Conservation (phyloP, 2,329 filamentous ascomycete species). For the Chaetoscypha palmicola region DNA sequence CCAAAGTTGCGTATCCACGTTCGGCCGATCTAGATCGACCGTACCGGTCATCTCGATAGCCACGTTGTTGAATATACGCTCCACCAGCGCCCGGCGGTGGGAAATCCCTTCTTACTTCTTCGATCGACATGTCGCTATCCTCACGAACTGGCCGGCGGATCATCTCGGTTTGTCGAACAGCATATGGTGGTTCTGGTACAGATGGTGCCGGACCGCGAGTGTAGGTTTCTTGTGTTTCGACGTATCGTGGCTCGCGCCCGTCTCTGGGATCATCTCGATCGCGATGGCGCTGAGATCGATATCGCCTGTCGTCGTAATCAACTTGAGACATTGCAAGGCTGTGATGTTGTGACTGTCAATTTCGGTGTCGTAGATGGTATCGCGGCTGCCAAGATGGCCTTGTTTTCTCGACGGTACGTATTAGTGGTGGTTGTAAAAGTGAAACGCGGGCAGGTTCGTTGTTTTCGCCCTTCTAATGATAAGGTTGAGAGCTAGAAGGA, state of each 20-base stretch:
- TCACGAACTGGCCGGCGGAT: constrained; percentile 53
- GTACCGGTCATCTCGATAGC: constrained; percentile 29
- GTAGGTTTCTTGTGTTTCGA: constrained; percentile 37
- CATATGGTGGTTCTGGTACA: constrained; percentile 25
- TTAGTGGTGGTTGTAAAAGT: no score
- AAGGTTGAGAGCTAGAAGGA: no score
- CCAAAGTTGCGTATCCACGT: constrained; percentile 51
- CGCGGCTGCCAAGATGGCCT: not conserved
- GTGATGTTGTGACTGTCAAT: not conserved
- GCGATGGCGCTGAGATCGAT: constrained; percentile 27
- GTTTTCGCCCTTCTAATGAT: no score
- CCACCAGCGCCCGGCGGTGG: constrained; percentile 47
- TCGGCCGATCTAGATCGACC: constrained; percentile 59
- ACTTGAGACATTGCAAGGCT: constrained; percentile 22
- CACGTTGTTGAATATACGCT: constrained; percentile 20
- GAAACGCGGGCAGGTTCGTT: no score
- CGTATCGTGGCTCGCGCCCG: constrained; percentile 44
- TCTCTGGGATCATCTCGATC: constrained; percentile 24
- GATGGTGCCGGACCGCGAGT: constrained; percentile 22
- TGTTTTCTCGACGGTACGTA: no score
- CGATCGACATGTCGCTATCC: constrained; percentile 67
- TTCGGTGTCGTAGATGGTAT: not conserved
- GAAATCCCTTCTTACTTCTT: constrained; percentile 80
- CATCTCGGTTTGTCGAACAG: constrained; percentile 44
- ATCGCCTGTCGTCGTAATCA: constrained; percentile 26